phyloP scores from a whole-genome alignment of 805 yeast species.

The Metschnikowia corniflorae region DNA sequence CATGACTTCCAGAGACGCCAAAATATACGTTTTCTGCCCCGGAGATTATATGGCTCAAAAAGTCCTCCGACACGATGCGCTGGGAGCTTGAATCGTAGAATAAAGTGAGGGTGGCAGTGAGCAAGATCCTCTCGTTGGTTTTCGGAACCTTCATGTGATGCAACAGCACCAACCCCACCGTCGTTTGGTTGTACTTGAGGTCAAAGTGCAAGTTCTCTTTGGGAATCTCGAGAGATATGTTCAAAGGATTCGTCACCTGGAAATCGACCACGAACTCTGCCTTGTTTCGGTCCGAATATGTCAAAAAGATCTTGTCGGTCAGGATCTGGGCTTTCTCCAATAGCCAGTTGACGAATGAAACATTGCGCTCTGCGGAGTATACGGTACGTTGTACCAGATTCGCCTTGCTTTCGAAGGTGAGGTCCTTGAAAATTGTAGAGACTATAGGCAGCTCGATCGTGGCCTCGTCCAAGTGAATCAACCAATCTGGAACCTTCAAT shows the following conservation, averaged over 20 bases:
- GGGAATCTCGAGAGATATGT: slow-evolving; percentile 22
- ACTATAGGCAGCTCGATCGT: slow-evolving; percentile 6
- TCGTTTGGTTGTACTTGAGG: slow-evolving; percentile 29
- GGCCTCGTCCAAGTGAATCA: slow-evolving; percentile 1
- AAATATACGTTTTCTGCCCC: slow-evolving; percentile 11
- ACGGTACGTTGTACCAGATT: background rate
- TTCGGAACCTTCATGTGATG: slow-evolving; percentile 20
- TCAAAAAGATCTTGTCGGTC: slow-evolving; percentile 19
- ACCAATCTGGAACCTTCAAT: slow-evolving; percentile 2
- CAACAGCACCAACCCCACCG: slow-evolving; percentile 29
- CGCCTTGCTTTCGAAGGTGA: background rate
- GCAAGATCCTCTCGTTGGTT: slow-evolving; percentile 13
- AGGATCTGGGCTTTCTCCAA: slow-evolving; percentile 3
- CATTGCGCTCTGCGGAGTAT: background rate
- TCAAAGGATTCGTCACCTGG: slow-evolving; percentile 32
- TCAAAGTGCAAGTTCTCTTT: slow-evolving; percentile 23
- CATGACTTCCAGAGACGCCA: slow-evolving; percentile 4
- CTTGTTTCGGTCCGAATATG: slow-evolving; percentile 23
- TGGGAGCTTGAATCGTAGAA: slow-evolving; percentile 7
- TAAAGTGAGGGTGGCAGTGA: slow-evolving; percentile 20
- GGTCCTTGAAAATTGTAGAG: slow-evolving; percentile 5
- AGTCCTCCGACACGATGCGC: slow-evolving; percentile 14
- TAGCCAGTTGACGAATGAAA: slow-evolving; percentile 9
- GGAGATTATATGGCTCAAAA: slow-evolving; percentile 22
- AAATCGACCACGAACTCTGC: slow-evolving; percentile 28